These are phyloP conservation scores for Globisporangium acanthophoron DNA, from an alignment of 352 stramenopile genomes.

Conservation along the genomic window DNA sequence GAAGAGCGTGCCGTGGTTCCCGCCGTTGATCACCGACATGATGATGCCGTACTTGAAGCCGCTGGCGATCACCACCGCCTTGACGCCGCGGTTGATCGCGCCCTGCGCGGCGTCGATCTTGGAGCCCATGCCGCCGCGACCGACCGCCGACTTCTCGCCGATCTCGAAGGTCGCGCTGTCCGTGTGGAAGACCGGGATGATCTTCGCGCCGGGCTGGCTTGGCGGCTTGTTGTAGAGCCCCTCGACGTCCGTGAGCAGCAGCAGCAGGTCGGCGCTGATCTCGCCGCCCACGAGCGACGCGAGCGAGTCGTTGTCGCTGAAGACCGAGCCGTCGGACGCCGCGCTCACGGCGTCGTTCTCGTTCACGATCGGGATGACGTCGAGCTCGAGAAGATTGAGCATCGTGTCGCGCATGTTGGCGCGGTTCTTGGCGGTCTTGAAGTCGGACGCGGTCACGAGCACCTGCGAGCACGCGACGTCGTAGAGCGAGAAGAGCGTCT, in stretches of 20 bases:
- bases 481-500: conserved; percentile 94
- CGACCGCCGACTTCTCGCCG: conserved; percentile 73
- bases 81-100: conserved; percentile 87
- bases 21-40: conserved; percentile 79
- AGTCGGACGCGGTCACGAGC: conserved; percentile 75
- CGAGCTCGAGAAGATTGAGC: conserved; percentile 90
- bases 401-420: conserved; percentile 88
- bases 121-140: conserved; percentile 93
- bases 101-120: conserved; percentile 91
- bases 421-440: conserved; percentile 80
- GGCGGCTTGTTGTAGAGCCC: conserved; percentile 93
- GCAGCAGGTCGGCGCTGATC: conserved; percentile 91
- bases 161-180: conserved; percentile 65
- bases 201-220: conserved; percentile 63
- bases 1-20: conserved; percentile 82
- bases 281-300: conserved; percentile 83
- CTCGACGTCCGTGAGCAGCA: conserved; percentile 97
- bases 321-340: conserved; percentile 69
- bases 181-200: conserved; percentile 68
- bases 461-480: conserved; percentile 94
- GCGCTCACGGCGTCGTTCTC: conserved; percentile 97
- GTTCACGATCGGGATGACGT: conserved; percentile 98
- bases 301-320: conserved; percentile 97
- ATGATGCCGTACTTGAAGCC: conserved; percentile 93
- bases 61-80: conserved; percentile 91